Evolutionary conservation across 768 basidiomycete genomes (phyloP), one percentile per base, ranked within the genome.

Genomic region (Mycena pura): DNA sequence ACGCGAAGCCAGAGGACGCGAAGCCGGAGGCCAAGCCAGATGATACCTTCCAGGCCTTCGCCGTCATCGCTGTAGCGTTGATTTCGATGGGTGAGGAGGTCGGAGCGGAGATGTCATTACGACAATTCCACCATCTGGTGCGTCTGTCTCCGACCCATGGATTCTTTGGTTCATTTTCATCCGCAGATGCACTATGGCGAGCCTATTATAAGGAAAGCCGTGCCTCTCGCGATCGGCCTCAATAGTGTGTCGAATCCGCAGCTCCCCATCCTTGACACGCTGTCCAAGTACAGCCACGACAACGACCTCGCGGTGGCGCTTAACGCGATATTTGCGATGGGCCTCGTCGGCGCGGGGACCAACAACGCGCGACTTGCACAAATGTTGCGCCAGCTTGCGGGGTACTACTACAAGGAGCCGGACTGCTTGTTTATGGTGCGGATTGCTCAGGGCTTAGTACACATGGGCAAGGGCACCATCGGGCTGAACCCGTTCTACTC

Each of bases 381-480:
- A 77, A 97, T 99, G 96, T 85, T 99, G 29, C 84, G 97, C 39
- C 95, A 96, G 72, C 84, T 99, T 5, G 95, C 96, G 11, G 93
- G 93, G n/a, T 99, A 99, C 79, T 99, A 99, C 76, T 85, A 92
- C 77, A 98, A 98, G 74, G 97, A 99, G 75, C 88, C 96, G 0
- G 95, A 99, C 70, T 96, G 94, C 72, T 76, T 98, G 68, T 99
- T 99, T 75, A 92, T 93, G 83, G 96, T 98, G 19, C 89, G 97
- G 54, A 87, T 99, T 59, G 93, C 96, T 3, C 92, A 98, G 76
- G 97, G 97, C 19, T 77, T 99, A 68, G 91, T 98, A n/a, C 95
- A 98, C 74, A 96, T 99, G 96, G 97, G 97, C 74, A 99, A 99
- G 77, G 97, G 97, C 32, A 98, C 96, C 14, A 93, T 99, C 72